These are phyloP conservation scores for Theileria annulata DNA, from an alignment of 169 alveolate genomes.

Conservation along the genomic window DNA sequence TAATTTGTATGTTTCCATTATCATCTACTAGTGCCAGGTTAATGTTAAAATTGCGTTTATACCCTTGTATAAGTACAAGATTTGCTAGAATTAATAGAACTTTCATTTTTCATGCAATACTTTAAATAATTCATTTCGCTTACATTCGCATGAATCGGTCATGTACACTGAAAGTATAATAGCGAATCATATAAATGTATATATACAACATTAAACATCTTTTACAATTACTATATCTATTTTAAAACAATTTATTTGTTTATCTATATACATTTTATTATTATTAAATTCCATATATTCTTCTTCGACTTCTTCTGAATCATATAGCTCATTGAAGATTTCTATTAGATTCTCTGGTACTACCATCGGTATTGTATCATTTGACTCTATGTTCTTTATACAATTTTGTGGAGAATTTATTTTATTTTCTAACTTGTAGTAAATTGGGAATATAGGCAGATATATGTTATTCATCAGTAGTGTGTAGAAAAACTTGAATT, in stretches of 20 bases:
- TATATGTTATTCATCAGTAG: slow-evolving; percentile 31
- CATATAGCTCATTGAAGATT: not conserved
- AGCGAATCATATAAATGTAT: not conserved
- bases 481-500: slow-evolving; percentile 36
- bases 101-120: not conserved
- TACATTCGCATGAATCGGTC: not conserved
- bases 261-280: not conserved
- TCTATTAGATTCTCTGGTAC: slow-evolving; percentile 23
- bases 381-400: not conserved
- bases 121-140: not conserved
- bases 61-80: not conserved
- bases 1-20: not conserved
- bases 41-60: not conserved
- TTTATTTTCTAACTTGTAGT: not conserved
- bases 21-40: not conserved
- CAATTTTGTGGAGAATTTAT: not conserved
- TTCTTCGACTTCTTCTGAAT: not conserved
- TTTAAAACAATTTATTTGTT: not conserved
- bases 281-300: not conserved
- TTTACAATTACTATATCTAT: not conserved
- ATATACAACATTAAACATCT: not conserved
- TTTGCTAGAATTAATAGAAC: not conserved
- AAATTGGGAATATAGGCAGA: slow-evolving; percentile 9
- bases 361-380: not conserved
- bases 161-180: not conserved